phyloP scores from a whole-genome alignment of 768 basidiomycete genomes.

The Russula compacta region DNA sequence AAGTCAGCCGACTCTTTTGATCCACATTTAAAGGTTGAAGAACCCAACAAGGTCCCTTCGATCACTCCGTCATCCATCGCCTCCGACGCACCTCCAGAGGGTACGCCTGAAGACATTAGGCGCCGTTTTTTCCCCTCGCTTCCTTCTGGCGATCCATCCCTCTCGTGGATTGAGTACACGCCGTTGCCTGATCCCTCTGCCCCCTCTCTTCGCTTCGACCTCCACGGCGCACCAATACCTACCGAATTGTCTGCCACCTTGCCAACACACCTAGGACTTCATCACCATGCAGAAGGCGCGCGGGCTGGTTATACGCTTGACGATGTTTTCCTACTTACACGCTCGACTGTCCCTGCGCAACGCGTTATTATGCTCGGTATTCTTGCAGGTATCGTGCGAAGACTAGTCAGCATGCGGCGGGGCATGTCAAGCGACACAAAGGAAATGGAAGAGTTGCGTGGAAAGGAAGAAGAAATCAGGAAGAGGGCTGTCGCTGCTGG shows the following conservation, averaged over 20 bases:
- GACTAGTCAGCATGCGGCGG: slow-evolving; percentile 25
- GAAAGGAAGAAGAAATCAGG: slow-evolving; percentile 37
- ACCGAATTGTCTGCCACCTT: slow-evolving; percentile 42
- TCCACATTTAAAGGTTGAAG: neutral
- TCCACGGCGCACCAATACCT: slow-evolving; percentile 64
- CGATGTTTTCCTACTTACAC: slow-evolving; percentile 69
- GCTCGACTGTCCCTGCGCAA: slow-evolving; percentile 79
- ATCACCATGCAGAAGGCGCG: slow-evolving; percentile 78
- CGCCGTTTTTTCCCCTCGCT: slow-evolving; percentile 72
- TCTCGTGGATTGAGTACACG: slow-evolving; percentile 65
- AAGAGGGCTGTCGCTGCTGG: slow-evolving; percentile 59
- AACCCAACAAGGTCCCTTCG: neutral
- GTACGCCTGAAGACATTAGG: slow-evolving; percentile 77
- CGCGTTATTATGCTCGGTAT: slow-evolving; percentile 74
- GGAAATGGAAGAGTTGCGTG: slow-evolving; percentile 29
- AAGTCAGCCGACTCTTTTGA: neutral
- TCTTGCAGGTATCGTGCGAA: slow-evolving; percentile 47
- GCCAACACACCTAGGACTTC: slow-evolving; percentile 79
- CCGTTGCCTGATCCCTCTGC: slow-evolving; percentile 25
- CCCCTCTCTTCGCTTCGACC: slow-evolving; percentile 48
- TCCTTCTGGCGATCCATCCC: slow-evolving; percentile 55
- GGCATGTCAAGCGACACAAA: slow-evolving; percentile 24
- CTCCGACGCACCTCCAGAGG: slow-evolving; percentile 35
- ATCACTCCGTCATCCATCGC: neutral
- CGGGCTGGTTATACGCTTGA: slow-evolving; percentile 85